Evolutionary conservation across 179 eudicot species (phyloP), one percentile per base, ranked within the genome.

Genomic region (Beta corolliflora): DNA sequence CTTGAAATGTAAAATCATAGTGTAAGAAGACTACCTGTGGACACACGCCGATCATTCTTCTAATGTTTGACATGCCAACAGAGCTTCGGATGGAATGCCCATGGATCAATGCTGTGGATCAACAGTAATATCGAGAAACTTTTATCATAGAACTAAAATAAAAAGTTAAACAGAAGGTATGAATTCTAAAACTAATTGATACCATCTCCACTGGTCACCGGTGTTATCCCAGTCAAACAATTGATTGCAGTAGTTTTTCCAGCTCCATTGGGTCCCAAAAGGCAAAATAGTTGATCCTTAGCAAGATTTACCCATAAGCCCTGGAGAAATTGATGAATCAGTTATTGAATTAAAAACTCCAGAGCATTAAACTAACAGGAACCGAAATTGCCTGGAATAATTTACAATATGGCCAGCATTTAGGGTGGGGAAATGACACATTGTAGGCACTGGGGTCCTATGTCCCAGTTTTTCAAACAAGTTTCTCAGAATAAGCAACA

Each of bases 211-310:
- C 84, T 83, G 7, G 97, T 94, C 80, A 92, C 94, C 9, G 98
- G 97, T 72, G 91, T 86, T 70, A 94, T 89, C 72, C 98, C 98
- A 58, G 99, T 96, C 88, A 96, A 82, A 72, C 98, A 94, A 85
- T 90, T 92, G 68, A 94, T 96, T 44, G 90, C 88, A 50, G 99
- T 96, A 75, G 99, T 94, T 90, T 96, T 96, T 36, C 99, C 97
- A 74, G 99, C 99, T 79, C 99, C 97, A 88, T 96, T 94, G 60
- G 98, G 97, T 64, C 99, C 98, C 82, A 96, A 89, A 81, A 96
- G 95, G 80, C 99, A 96, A 81, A 96, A 96, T 25, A 94, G 86
- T 79, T 94, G 99, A 84, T 96, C 93, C 82, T 91, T 90, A 18
- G 93, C 78, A 75, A 94, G 88, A 86, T 92, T 94, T 81, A 94